Percentiles rank a stretch among this genome's conserved stretches.
Evolutionary conservation across 2,329 filamentous ascomycete genomes (phyloP).

Genomic region (Bipolaris victoriae): DNA sequence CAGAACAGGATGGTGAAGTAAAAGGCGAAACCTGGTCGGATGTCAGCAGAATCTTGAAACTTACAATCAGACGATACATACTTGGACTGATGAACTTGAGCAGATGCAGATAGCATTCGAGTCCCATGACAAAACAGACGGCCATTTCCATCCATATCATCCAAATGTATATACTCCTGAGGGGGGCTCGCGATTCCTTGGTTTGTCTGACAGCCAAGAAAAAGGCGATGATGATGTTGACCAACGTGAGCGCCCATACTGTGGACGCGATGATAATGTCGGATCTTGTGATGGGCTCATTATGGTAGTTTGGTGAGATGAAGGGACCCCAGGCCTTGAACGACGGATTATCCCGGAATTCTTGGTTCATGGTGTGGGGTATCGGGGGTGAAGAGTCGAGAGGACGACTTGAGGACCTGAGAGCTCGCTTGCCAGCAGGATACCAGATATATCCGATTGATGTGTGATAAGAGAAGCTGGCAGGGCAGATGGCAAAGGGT

Average conservation of each 20-base stretch:
- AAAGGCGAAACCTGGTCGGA: slow-evolving; percentile 38
- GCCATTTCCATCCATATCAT: slow-evolving; percentile 58
- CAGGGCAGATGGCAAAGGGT: neutral
- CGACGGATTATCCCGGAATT: slow-evolving; percentile 23
- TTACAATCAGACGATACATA: slow-evolving; percentile 14
- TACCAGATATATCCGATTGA: slow-evolving; percentile 5
- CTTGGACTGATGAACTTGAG: slow-evolving; percentile 44
- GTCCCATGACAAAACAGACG: slow-evolving; percentile 52
- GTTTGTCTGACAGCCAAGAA: slow-evolving; percentile 44
- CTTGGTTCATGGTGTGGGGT: slow-evolving; percentile 22
- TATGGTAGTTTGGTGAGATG: slow-evolving; percentile 30
- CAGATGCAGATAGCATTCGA: slow-evolving; percentile 49
- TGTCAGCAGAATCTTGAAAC: slow-evolving; percentile 2
- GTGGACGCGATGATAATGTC: slow-evolving; percentile 43
- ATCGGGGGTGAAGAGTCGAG: neutral
- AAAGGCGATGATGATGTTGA: slow-evolving; percentile 36
- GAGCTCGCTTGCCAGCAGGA: slow-evolving; percentile 1
- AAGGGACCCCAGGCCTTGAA: slow-evolving; percentile 36
- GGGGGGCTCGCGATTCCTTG: slow-evolving; percentile 33
- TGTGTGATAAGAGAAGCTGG: neutral
- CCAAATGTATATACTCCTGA: slow-evolving; percentile 53
- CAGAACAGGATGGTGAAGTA: slow-evolving; percentile 45
- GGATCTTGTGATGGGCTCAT: slow-evolving; percentile 36
- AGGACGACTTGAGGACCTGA: neutral
- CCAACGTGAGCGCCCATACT: slow-evolving; percentile 38